Percentiles rank a stretch among this genome's conserved stretches.
Evolutionary conservation across 1,139 yeast genomes (phyloP).

Genomic region (Suhomyces bolitotheri): DNA sequence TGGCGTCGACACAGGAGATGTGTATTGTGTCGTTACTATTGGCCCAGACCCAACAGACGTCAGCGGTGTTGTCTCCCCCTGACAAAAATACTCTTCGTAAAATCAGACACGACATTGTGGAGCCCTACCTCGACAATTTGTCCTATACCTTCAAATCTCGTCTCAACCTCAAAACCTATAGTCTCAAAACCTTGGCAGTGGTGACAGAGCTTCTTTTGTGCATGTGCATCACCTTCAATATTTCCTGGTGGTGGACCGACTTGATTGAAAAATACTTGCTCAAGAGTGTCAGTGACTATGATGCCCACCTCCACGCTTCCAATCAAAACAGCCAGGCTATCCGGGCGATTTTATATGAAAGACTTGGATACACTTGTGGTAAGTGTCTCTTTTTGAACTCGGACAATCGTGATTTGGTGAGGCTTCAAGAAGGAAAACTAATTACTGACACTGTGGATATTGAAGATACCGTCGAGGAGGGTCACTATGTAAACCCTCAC

Average conservation of each 20-base stretch:
- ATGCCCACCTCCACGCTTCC: conserved; percentile 36
- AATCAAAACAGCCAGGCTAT: conserved; percentile 39
- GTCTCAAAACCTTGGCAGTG: conserved; percentile 47
- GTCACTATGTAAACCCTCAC: conserved; percentile 35
- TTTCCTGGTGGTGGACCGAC: conserved; percentile 53
- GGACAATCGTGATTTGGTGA: conserved; percentile 17
- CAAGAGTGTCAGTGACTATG: conserved; percentile 42
- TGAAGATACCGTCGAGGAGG: conserved; percentile 24
- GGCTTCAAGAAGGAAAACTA: conserved; percentile 11
- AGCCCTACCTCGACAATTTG: conserved; percentile 67
- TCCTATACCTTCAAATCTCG: conserved; percentile 55
- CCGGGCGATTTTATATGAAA: conserved; percentile 41
- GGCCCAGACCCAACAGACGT: conserved; percentile 53
- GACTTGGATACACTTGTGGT: conserved; percentile 43
- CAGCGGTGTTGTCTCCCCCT: conserved; percentile 24
- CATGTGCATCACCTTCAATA: conserved; percentile 36
- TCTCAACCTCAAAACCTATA: conserved; percentile 61
- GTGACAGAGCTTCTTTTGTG: conserved; percentile 57
- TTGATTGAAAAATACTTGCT: conserved; percentile 47
- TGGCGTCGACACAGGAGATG: conserved; percentile 88
- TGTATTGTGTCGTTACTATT: conserved; percentile 72
- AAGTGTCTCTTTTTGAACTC: conserved; percentile 25
- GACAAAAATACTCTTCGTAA: conserved; percentile 58
- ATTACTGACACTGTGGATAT: conserved; percentile 1
- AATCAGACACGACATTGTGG: conserved; percentile 60